Evolutionary conservation across 1,284 basidiomycete genomes (phyloP).

Genomic region (Meira miltonrushii): DNA sequence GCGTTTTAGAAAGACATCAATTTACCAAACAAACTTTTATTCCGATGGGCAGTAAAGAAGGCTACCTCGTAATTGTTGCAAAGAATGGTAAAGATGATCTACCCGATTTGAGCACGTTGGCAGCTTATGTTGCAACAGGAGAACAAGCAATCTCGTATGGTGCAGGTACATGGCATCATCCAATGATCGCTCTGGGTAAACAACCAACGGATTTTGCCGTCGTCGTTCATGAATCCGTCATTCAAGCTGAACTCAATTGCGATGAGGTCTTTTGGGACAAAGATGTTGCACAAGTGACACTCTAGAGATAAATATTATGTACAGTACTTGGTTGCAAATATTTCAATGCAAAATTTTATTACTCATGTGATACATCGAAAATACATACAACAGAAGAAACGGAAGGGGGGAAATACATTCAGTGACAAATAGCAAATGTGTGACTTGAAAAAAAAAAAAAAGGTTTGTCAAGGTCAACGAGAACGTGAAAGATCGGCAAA

Average conservation of each 20-base stretch:
- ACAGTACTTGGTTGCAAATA: neutral
- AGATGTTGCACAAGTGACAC: conserved; percentile 6
- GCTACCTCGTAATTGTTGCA: conserved; percentile 46
- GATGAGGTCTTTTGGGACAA: conserved; percentile 34
- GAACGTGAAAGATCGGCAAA: conserved; percentile 36
- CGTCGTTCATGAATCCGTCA: conserved; percentile 37
- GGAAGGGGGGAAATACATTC: neutral
- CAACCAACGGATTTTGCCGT: conserved; percentile 40
- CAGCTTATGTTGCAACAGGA: conserved; percentile 30
- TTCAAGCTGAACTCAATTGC: conserved; percentile 23
- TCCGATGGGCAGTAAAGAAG: conserved; percentile 28
- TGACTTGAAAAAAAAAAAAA: neutral
- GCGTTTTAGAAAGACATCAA: conserved; percentile 42
- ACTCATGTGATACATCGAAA: neutral
- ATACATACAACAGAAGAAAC: neutral
- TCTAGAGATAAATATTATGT: neutral
- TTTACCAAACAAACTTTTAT: conserved; percentile 45
- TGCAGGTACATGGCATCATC: conserved; percentile 45
- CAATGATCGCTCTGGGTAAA: conserved; percentile 32
- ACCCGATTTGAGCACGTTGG: conserved; percentile 37
- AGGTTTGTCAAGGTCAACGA: conserved; percentile 2
- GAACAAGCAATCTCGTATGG: conserved; percentile 43
- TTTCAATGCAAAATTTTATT: neutral
- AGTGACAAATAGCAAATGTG: neutral
- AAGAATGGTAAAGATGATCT: conserved; percentile 38